phyloP scores from a whole-genome alignment of 192 early-diverging fungal species.

The Entrophospora sp. region DNA sequence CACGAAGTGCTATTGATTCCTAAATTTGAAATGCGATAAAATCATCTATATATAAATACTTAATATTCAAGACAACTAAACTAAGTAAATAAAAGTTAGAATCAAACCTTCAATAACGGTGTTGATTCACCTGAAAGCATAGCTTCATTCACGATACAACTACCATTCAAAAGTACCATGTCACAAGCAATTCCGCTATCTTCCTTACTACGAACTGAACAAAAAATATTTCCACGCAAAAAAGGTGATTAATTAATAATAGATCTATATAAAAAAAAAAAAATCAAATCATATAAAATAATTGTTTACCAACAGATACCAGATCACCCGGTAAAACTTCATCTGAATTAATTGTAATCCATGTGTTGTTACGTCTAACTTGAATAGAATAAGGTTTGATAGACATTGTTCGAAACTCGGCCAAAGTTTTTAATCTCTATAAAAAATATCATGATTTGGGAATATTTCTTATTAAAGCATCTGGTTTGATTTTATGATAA shows the following conservation, averaged over 20 bases:
- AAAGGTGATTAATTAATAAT: not conserved
- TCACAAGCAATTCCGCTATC: conserved; percentile 94
- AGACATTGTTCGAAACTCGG: conserved; percentile 94
- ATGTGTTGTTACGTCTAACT: conserved; percentile 65
- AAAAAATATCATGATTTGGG: not conserved
- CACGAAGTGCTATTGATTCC: conserved; percentile 76
- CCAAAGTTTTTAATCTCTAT: conserved; percentile 82
- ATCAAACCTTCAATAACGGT: conserved; percentile 80
- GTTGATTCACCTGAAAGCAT: conserved; percentile 99
- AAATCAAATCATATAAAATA: no score
- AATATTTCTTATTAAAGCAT: no score
- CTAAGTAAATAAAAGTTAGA: not conserved
- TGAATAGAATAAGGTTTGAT: conserved; percentile 83
- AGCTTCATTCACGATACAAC: conserved; percentile 98
- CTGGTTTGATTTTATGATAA: no score
- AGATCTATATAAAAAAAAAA: not conserved
- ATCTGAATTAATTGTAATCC: conserved; percentile 77
- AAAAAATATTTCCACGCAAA: not conserved
- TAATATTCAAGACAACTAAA: no score
- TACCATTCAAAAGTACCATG: conserved; percentile 84
- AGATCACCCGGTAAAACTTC: conserved; percentile 92
- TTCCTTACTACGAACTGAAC: conserved; percentile 67
- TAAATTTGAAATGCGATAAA: conserved; percentile 5
- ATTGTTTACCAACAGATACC: conserved; percentile 60
- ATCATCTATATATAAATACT: not conserved